Base-by-base conservation (phyloP, 2,329 filamentous ascomycete species). In the Paracoccidioides brasiliensis region DNA sequence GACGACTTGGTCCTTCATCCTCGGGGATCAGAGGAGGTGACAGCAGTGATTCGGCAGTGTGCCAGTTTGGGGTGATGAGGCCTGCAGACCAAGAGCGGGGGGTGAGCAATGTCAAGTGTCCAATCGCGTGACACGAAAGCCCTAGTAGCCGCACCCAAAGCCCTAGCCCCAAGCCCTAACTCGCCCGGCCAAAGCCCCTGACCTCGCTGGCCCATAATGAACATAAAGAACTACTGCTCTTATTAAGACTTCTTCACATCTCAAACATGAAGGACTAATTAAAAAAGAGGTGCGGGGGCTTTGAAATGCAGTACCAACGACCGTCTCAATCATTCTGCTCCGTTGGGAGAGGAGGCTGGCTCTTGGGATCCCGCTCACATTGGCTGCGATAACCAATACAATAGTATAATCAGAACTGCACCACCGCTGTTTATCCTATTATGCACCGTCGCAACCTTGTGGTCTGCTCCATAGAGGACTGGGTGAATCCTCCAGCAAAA, bases 51-150 rank as follows among this genome's bases (percentile, higher is more conserved):
- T 64, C 62, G 63, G 30, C 30, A 12, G 9, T 30, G 22, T 54
- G 48, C 9, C 2, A 15, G 28, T 12, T 15, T 7, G 49, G 22
- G 28, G 49, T 64, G 63, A 64, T 59, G 58, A 58, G 57, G 48
- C 54, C 54, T 64, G 62, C 62, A 64, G 59, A 64, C 64, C 60
- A 64, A 64, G 60, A 22, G 8, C 10, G 56, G 54, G 52, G 52
- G 54, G 49, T 55, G 55, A 59, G 58, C 60, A 61, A 40, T 46
- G 32, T 22, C 22, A 22, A 40, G 52, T 58, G 61, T 54, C 55
- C 49, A 38, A 41, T 38, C 45, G 54, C 28, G 30, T 49, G 52
- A 57, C 54, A 52, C 37, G 43, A 46, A 56, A 55, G 46, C 44
- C 54, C 32, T 56, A 53, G 52, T 54, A 54, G 32, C 43, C 32